These are phyloP conservation scores for Hygrophila difformis DNA, from an alignment of 257 asterid genomes.

Conservation along the genomic window DNA sequence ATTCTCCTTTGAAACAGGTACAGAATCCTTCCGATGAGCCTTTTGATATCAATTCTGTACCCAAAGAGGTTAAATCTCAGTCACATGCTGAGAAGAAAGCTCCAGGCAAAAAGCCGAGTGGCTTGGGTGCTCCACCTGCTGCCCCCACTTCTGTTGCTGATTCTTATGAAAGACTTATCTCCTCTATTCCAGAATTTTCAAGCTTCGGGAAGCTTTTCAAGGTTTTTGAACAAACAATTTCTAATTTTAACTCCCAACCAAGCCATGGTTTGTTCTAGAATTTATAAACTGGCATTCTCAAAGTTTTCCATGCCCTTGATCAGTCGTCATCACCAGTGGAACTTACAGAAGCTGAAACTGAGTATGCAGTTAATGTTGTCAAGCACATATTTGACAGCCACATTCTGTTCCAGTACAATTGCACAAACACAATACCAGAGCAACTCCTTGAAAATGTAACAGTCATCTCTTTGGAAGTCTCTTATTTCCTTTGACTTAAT, in stretches of 20 bases:
- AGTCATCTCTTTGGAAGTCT: no score
- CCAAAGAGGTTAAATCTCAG: slow-evolving; percentile 89
- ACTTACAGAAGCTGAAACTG: slow-evolving; percentile 99
- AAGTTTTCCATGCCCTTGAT: slow-evolving; percentile 13
- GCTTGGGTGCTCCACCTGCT: slow-evolving; percentile 77
- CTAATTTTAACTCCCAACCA: no score
- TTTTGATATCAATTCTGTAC: slow-evolving; percentile 69
- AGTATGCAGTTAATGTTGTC: slow-evolving; percentile 92
- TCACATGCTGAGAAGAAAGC: slow-evolving; percentile 93
- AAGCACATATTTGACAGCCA: slow-evolving; percentile 89
- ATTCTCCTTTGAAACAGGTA: slow-evolving; percentile 25
- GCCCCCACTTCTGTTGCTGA: slow-evolving; percentile 72
- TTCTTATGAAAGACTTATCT: slow-evolving; percentile 68
- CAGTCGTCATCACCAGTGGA: slow-evolving; percentile 98
- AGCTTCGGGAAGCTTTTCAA: slow-evolving; percentile 91
- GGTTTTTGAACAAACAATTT: slow-evolving; percentile 43
- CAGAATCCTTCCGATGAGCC: slow-evolving; percentile 82
- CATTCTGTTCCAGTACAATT: slow-evolving; percentile 92
- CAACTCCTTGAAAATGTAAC: slow-evolving; percentile 86
- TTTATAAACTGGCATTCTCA: slow-evolving; percentile 2
- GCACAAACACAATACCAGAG: slow-evolving; percentile 92
- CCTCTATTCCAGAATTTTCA: slow-evolving; percentile 80
- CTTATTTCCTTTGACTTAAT: background rate
- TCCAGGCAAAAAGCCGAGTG: slow-evolving; percentile 79
- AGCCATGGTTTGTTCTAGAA: no score